phyloP scores from a whole-genome alignment of 345 rosid species.

The Citrus inodora region DNA sequence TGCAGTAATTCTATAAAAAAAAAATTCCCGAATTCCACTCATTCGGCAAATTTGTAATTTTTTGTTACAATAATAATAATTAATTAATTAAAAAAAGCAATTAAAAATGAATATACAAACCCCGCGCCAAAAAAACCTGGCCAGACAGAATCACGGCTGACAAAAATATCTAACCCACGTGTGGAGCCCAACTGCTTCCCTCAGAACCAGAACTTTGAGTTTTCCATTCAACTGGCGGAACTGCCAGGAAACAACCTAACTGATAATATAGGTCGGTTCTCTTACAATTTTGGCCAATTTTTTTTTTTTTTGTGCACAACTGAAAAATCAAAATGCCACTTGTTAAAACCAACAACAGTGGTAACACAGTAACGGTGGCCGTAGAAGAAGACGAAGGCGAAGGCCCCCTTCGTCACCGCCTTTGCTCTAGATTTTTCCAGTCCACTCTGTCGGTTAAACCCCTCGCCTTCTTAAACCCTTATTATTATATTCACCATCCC shows the following conservation, averaged over 20 bases:
- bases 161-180: slow-evolving; percentile 11
- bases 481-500: slow-evolving; percentile 14
- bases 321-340: slow-evolving; percentile 11
- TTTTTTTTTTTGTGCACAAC: no score
- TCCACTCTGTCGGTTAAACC: slow-evolving; percentile 49
- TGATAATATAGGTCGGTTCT: background rate
- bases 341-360: background rate
- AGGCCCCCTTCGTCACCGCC: slow-evolving; percentile 38
- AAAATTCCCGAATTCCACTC: no score
- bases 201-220: background rate
- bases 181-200: slow-evolving; percentile 15
- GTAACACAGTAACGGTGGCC: slow-evolving; percentile 4
- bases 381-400: slow-evolving; percentile 11
- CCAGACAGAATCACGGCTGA: background rate
- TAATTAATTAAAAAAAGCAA: no score
- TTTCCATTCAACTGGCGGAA: background rate
- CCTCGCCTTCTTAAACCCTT: background rate
- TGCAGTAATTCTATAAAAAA: no score
- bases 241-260: slow-evolving; percentile 10
- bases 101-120: no score
- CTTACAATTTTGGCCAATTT: background rate
- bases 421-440: slow-evolving; percentile 32
- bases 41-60: no score
- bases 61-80: no score
- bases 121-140: background rate